Evolutionary conservation across 208 protist species (phyloP), one percentile per base, ranked within the genome.

Genomic region (Crithidia acanthocephali): DNA sequence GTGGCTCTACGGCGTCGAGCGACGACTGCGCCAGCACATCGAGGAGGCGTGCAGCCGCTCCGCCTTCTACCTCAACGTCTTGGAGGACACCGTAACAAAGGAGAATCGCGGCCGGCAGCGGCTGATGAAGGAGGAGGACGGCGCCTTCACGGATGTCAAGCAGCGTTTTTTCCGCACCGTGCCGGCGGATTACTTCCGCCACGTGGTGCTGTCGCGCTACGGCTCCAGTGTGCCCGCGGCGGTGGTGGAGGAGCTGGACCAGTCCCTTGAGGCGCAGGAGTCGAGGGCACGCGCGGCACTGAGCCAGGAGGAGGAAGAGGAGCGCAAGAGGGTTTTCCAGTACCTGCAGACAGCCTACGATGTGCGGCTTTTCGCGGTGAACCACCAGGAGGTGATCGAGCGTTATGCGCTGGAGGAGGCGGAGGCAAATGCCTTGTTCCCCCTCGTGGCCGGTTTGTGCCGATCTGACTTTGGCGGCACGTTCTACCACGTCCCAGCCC

Each of bases 151-250:
- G 15, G 30, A 47, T 6, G 60, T 89, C 45, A 83, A 81, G 50
- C 81, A 83, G 37, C 30, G 63, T 11, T 77, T 91, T 15, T 91
- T 91, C 58, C 81, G 78, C 42, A 58, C 75, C 2, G 86, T 82
- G 7, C 86, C 89, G 16, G 76, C 86, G 0, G 84, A 87, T 16
- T 92, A 85, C 72, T 94, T 91, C 67, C 85, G 88, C 42, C 44
- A 72, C 22, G 16, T 82, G 0, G 85, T 83, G 27, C 63, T 84
- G 0, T 53, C 86, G 13, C 80, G 83, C n/a, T 84, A 84, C 52
- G 84, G 84, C 5, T 40, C 51, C 32, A 84, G 57, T 22, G 23
- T 27, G 11, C 33, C 37, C n/a, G 23, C 42, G 13, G n/a, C 33
- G 18, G 23, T 48, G 4, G 60, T 53, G 2, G 20, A 61, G 33